Evolutionary conservation across 148 eudicot genomes (phyloP).

Genomic region (Rhododendron molle): DNA sequence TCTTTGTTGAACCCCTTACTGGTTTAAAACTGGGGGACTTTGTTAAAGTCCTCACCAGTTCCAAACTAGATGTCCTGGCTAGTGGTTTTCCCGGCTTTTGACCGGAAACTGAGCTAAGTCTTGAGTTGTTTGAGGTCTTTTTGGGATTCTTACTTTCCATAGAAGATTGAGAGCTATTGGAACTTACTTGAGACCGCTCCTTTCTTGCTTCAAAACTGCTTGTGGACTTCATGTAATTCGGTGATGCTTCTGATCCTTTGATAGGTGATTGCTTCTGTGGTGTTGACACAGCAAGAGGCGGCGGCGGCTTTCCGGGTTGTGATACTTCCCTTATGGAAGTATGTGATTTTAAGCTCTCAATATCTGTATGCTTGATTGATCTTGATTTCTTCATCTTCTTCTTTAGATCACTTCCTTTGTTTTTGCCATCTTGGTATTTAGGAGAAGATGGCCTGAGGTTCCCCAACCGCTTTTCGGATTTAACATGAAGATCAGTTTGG

Average conservation of each 20-base stretch:
- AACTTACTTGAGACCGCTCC: slow-evolving; percentile 42
- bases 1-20: slow-evolving; percentile 30
- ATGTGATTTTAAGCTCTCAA: slow-evolving; percentile 22
- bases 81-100: slow-evolving; percentile 26
- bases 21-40: slow-evolving; percentile 72
- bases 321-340: slow-evolving; percentile 14
- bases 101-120: slow-evolving; percentile 16
- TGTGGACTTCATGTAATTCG: slow-evolving; percentile 87
- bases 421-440: slow-evolving; percentile 33
- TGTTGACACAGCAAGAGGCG: slow-evolving; percentile 15
- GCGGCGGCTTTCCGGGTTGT: slow-evolving; percentile 37
- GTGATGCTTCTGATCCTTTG: slow-evolving; percentile 27
- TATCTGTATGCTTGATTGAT: slow-evolving; percentile 40
- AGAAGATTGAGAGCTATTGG: slow-evolving; percentile 15
- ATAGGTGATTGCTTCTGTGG: slow-evolving; percentile 23
- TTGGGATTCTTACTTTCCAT: slow-evolving; percentile 15
- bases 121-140: slow-evolving; percentile 18
- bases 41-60: slow-evolving; percentile 45
- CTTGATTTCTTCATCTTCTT: slow-evolving; percentile 75
- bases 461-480: slow-evolving; percentile 27
- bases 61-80: slow-evolving; percentile 43
- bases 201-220: slow-evolving; percentile 72
- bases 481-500: slow-evolving; percentile 31
- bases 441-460: slow-evolving; percentile 40
- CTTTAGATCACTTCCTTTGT: slow-evolving; percentile 41